Evolutionary conservation across 208 protist genomes (phyloP).

Genomic region (Naegleria fowleri): DNA sequence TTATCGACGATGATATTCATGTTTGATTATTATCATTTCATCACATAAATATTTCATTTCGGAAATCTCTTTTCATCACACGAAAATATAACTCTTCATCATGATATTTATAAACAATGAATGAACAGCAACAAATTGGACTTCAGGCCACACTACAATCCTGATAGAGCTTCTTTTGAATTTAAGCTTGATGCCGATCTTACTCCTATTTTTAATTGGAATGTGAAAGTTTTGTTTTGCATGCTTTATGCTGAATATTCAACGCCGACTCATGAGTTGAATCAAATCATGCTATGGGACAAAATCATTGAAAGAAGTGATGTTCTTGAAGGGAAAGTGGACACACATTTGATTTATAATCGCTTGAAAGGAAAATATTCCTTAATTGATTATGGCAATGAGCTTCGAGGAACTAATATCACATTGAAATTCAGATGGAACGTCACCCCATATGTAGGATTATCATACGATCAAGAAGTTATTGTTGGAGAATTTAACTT

Average conservation of each 20-base stretch:
- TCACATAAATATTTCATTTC: too few relatives aligned
- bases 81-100: not conserved
- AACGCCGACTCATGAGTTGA: not conserved
- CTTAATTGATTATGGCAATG: not conserved
- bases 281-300: constrained; percentile 17
- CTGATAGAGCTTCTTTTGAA: not conserved
- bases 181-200: not conserved
- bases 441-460: not conserved
- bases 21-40: too few relatives aligned
- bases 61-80: too few relatives aligned
- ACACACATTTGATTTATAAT: not conserved
- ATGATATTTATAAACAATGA: not conserved
- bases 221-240: not conserved
- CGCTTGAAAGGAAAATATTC: not conserved
- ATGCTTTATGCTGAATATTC: not conserved
- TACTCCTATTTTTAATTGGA: constrained; percentile 10
- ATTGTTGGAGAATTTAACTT: not conserved
- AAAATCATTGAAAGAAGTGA: not conserved
- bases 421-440: not conserved
- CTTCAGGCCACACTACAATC: not conserved
- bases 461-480: not conserved
- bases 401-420: not conserved
- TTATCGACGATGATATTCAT: not conserved
- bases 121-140: not conserved
- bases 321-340: not conserved